A percentile compares a stretch with the other conserved stretches of the same genome.
Evolutionary conservation across 192 early-diverging fungal genomes (phyloP).

Genomic region (Entomortierella beljakovae): DNA sequence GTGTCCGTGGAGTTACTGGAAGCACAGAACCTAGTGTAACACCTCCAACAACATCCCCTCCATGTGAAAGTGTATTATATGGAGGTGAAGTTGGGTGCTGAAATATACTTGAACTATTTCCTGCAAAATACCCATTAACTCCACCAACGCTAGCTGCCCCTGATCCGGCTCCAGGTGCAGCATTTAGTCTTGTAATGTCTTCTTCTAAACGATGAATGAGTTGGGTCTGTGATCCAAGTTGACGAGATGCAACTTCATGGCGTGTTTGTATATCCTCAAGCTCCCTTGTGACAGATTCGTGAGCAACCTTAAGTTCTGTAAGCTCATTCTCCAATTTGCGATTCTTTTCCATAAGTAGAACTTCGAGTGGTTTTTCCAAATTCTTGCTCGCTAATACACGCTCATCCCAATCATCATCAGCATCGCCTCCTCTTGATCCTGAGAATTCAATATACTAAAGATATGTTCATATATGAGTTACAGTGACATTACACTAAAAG

Average conservation of each 20-base stretch:
- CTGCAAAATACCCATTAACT: slow-evolving; percentile 28
- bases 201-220: slow-evolving; percentile 67
- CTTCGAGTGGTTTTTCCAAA: slow-evolving; percentile 75
- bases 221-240: slow-evolving; percentile 52
- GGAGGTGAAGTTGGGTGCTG: slow-evolving; percentile 42
- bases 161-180: slow-evolving; percentile 4
- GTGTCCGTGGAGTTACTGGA: slow-evolving; percentile 21
- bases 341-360: slow-evolving; percentile 84
- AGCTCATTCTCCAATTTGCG: slow-evolving; percentile 81
- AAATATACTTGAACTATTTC: slow-evolving; percentile 9
- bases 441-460: slow-evolving; percentile 78
- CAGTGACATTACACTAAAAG: background rate
- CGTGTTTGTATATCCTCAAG: slow-evolving; percentile 30
- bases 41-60: slow-evolving; percentile 45
- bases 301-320: slow-evolving; percentile 66
- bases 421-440: slow-evolving; percentile 60
- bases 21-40: slow-evolving; percentile 36
- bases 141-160: background rate
- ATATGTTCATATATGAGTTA: background rate
- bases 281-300: slow-evolving; percentile 41
- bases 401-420: slow-evolving; percentile 53
- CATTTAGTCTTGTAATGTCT: slow-evolving; percentile 64
- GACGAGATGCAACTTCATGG: slow-evolving; percentile 49
- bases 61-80: slow-evolving; percentile 25
- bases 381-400: slow-evolving; percentile 55